Conservation (phyloP, 2,329 filamentous ascomycete genomes). For the Lasiodiplodia sp. region DNA sequence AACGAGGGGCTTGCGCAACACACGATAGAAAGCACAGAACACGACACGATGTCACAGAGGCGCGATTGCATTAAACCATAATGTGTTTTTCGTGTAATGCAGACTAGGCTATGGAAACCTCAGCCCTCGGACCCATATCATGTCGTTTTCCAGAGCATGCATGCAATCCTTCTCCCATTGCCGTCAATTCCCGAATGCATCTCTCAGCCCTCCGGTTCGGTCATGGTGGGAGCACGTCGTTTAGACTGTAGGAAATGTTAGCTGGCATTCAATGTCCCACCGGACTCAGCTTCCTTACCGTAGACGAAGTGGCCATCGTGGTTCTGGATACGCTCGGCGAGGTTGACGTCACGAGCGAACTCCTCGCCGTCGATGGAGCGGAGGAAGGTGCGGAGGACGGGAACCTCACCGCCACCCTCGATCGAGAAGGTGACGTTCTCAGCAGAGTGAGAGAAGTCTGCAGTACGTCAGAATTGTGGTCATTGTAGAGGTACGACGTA, state of each 20-base stretch:
- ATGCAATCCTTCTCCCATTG: constrained; percentile 18
- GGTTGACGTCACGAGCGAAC: constrained; percentile 59
- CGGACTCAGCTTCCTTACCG: constrained; percentile 35
- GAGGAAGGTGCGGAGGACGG: constrained; percentile 62
- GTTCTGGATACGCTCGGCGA: constrained; percentile 63
- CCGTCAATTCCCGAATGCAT: constrained; percentile 14
- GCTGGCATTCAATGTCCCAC: neutral
- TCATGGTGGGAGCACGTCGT: constrained; percentile 15
- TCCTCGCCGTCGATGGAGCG: constrained; percentile 52
- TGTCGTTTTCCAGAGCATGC: constrained; percentile 24
- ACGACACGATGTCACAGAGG: neutral
- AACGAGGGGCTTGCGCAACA: neutral
- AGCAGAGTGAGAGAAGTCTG: constrained; percentile 55
- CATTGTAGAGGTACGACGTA: too few species aligned
- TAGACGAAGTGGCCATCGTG: constrained; percentile 56
- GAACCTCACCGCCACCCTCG: constrained; percentile 59
- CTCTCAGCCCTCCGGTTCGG: constrained; percentile 20
- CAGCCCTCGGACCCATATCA: constrained; percentile 19
- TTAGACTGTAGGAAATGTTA: constrained; percentile 8
- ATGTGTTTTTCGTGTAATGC: constrained; percentile 13
- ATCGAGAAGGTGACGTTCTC: constrained; percentile 56
- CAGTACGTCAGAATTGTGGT: constrained; percentile 26
- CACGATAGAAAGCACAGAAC: neutral
- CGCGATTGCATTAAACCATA: neutral
- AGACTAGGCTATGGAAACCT: constrained; percentile 10